Evolutionary conservation across 2,329 filamentous ascomycete species (phyloP).

Genomic region (Aspergillus vadensis): DNA sequence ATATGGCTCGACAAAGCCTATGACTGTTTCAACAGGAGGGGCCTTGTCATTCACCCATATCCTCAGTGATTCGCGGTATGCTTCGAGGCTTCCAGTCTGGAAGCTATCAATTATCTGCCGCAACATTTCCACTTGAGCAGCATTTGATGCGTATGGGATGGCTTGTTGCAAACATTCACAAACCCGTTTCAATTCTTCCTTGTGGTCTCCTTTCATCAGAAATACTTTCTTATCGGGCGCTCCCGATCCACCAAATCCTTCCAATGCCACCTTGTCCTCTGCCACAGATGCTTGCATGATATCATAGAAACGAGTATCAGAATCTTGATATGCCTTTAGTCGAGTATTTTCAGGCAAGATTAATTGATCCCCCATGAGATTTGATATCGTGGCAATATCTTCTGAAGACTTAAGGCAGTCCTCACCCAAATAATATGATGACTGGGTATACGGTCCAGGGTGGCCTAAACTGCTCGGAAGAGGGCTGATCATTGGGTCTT

Average conservation of each 20-base stretch:
- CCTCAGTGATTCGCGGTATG: conserved; percentile 53
- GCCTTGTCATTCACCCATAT: conserved; percentile 58
- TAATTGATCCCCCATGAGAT: conserved; percentile 50
- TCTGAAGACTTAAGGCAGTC: conserved; percentile 43
- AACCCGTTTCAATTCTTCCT: conserved; percentile 11
- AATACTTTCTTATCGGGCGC: not conserved
- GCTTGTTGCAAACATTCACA: conserved; percentile 9
- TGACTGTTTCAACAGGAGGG: conserved; percentile 54
- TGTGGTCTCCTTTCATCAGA: conserved; percentile 17
- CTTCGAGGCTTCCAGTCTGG: conserved; percentile 52
- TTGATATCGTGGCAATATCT: conserved; percentile 46
- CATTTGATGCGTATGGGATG: not conserved
- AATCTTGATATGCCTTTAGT: conserved; percentile 47
- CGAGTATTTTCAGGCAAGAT: conserved; percentile 51
- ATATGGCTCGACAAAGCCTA: conserved; percentile 59
- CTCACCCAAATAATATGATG: conserved; percentile 34
- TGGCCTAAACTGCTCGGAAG: conserved; percentile 43
- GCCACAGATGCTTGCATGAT: conserved; percentile 32
- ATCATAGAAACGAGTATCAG: conserved; percentile 51
- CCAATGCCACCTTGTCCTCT: not conserved
- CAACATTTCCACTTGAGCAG: conserved; percentile 9
- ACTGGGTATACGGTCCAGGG: conserved; percentile 49
- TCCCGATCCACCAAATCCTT: not conserved
- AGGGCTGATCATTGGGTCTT: conserved; percentile 15
- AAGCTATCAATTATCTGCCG: conserved; percentile 33